These are phyloP conservation scores for Ophiostoma himal-ulmi DNA, from an alignment of 2,329 filamentous ascomycete species.

Conservation along the genomic window DNA sequence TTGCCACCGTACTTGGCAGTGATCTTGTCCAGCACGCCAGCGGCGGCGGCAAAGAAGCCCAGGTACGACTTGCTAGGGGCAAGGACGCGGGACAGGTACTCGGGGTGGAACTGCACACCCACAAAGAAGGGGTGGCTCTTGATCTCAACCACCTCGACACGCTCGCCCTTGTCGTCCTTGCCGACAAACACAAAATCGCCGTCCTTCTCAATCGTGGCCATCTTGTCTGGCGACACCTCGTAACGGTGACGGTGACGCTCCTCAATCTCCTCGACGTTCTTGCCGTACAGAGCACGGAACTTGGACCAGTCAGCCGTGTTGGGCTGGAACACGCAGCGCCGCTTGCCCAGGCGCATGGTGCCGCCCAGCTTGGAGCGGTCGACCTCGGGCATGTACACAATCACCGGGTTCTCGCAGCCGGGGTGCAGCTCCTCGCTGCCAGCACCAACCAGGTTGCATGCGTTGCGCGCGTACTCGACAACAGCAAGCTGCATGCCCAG, in stretches of 20 bases:
- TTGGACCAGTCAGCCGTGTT: conserved; percentile 62
- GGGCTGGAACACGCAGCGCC: conserved; percentile 63
- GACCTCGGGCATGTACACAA: conserved; percentile 87
- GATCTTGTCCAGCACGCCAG: conserved; percentile 55
- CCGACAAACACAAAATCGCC: conserved; percentile 63
- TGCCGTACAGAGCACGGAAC: conserved; percentile 62
- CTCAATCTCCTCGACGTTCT: conserved; percentile 41
- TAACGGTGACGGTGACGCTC: conserved; percentile 76
- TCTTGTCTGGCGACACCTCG: conserved; percentile 69
- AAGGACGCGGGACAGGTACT: conserved; percentile 73
- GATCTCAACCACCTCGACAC: conserved; percentile 73
- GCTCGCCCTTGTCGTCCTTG: conserved; percentile 65
- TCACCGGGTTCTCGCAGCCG: conserved; percentile 58
- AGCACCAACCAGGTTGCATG: conserved; percentile 57
- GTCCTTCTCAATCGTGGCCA: conserved; percentile 54
- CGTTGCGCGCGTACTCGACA: conserved; percentile 76
- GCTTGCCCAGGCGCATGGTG: conserved; percentile 70
- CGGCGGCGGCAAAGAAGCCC: conserved; percentile 75
- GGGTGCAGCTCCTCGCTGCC: conserved; percentile 52
- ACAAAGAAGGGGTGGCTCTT: conserved; percentile 70
- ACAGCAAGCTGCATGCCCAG: conserved; percentile 90
- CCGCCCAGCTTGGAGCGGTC: conserved; percentile 61
- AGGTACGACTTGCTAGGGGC: conserved; percentile 70
- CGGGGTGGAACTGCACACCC: conserved; percentile 79
- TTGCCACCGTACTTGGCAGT: conserved; percentile 30